phyloP scores from a whole-genome alignment of 1,284 basidiomycete genomes.

The Moesziomyces sp. region DNA sequence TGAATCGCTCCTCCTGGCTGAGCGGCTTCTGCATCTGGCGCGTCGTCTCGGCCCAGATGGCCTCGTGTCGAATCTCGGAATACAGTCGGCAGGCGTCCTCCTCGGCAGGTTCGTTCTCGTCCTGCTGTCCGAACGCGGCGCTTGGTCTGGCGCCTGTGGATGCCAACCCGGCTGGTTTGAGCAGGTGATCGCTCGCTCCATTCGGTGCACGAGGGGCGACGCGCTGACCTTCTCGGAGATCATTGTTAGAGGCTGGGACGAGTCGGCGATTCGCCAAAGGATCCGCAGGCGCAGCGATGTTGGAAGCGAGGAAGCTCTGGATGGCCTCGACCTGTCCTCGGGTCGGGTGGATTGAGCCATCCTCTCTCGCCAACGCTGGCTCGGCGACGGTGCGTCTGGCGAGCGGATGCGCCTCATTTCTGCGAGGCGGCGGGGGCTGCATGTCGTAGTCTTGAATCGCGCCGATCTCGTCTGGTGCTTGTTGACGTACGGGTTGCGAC shows the following conservation, averaged over 20 bases:
- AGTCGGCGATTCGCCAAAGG: conserved; percentile 31
- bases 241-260: conserved; percentile 24
- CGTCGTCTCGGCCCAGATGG: conserved; percentile 50
- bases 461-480: conserved; percentile 1
- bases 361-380: conserved; percentile 8
- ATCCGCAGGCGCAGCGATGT: conserved; percentile 31
- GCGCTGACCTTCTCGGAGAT: conserved; percentile 26
- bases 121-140: conserved; percentile 5
- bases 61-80: conserved; percentile 42
- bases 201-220: conserved; percentile 1
- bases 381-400: conserved; percentile 18
- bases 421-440: conserved; percentile 37
- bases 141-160: conserved; percentile 10
- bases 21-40: conserved; percentile 39
- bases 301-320: conserved; percentile 44
- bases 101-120: conserved; percentile 28
- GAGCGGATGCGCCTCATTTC: conserved; percentile 41
- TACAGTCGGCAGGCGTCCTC: conserved; percentile 30
- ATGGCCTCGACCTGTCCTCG: conserved; percentile 37
- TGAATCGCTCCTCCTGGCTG: conserved; percentile 27
- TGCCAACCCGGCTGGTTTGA: conserved; percentile 2
- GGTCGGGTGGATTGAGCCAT: conserved; percentile 32
- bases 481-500: conserved; percentile 1
- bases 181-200: conserved; percentile 8
- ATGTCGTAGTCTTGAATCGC: conserved; percentile 28